Conservation (phyloP, 192 early-diverging fungal genomes). For the Umbelopsis ramanniana region DNA sequence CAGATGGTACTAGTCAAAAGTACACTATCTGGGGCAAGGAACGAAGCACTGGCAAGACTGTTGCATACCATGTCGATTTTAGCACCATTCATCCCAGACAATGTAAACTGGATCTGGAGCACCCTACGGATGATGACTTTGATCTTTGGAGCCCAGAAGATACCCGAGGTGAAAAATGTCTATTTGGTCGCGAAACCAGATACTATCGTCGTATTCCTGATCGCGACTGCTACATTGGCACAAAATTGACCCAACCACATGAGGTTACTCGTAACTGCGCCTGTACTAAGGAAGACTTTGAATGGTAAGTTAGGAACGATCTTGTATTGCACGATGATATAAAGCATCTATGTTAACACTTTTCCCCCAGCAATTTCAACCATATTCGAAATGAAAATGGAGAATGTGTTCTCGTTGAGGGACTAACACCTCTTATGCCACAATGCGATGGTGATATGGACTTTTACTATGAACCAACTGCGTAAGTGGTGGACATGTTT, state of each 20-base stretch:
- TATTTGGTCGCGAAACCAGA: conserved; percentile 66
- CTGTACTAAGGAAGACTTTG: conserved; percentile 82
- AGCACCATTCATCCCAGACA: conserved; percentile 41
- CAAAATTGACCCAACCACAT: conserved; percentile 63
- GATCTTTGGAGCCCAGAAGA: conserved; percentile 69
- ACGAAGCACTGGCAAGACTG: conserved; percentile 34
- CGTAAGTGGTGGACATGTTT: conserved; percentile 29
- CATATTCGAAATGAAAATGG: conserved; percentile 69
- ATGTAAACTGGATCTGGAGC: conserved; percentile 45
- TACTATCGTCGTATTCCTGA: conserved; percentile 76
- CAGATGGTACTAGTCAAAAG: conserved; percentile 75
- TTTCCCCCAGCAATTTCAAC: conserved; percentile 64
- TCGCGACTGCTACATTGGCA: conserved; percentile 75
- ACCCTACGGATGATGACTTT: conserved; percentile 64
- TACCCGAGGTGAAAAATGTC: conserved; percentile 56
- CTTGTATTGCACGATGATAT: no score
- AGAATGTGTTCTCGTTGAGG: conserved; percentile 68
- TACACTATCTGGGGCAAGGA: conserved; percentile 79
- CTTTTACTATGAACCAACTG: conserved; percentile 74
- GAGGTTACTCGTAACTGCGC: conserved; percentile 65
- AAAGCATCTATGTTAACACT: neutral
- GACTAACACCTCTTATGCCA: conserved; percentile 55
- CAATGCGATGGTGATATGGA: conserved; percentile 60
- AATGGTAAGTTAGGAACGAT: conserved; percentile 58
- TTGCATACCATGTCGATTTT: conserved; percentile 59